Evolutionary conservation across 1,284 basidiomycete genomes (phyloP).

Genomic region (Neonothopanus nambi): DNA sequence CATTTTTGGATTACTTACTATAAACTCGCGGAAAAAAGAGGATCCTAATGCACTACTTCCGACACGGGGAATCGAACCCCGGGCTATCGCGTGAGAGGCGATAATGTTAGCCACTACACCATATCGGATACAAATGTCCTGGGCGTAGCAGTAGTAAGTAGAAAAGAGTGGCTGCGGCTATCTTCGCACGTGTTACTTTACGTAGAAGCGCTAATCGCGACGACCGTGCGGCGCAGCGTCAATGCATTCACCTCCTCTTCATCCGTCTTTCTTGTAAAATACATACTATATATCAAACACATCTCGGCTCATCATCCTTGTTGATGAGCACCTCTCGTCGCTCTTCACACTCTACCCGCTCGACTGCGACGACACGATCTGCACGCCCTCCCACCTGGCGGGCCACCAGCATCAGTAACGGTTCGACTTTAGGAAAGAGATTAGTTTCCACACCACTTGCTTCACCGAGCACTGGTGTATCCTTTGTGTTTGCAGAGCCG

Average conservation of each 20-base stretch:
- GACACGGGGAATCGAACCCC: slow-evolving; percentile 14
- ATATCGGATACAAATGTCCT: background rate
- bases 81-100: slow-evolving; percentile 15
- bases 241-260: too few species aligned
- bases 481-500: slow-evolving; percentile 33
- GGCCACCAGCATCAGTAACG: slow-evolving; percentile 6
- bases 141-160: too few species aligned
- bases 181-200: too few species aligned
- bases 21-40: too few species aligned
- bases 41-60: background rate
- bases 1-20: too few species aligned
- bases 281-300: too few species aligned
- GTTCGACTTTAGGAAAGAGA: background rate
- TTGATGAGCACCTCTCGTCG: slow-evolving; percentile 23
- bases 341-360: slow-evolving; percentile 24
- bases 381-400: slow-evolving; percentile 27
- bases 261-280: too few species aligned
- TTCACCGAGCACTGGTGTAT: slow-evolving; percentile 26
- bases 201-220: too few species aligned
- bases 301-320: background rate
- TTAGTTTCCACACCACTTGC: slow-evolving; percentile 11
- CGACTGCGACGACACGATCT: slow-evolving; percentile 14
- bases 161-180: too few species aligned
- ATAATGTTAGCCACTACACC: slow-evolving; percentile 16
- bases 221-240: too few species aligned